Evolutionary conservation across 331 rosid species (phyloP), one percentile per base, ranked within the genome.

Genomic region (Rhamnella rubrinervis): DNA sequence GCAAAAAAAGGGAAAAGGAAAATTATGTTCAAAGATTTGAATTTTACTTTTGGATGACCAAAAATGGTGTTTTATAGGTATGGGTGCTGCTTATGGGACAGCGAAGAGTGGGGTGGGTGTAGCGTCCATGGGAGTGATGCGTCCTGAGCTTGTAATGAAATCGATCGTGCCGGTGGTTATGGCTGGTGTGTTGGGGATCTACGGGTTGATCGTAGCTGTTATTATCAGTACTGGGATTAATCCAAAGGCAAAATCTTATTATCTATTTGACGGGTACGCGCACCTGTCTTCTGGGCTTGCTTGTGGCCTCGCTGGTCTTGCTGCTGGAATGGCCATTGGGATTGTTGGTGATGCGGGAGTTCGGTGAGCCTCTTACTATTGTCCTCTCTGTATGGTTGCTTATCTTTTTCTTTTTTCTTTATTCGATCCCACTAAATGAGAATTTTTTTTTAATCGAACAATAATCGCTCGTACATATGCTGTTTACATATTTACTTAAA

Each of bases 271-370:
- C 75, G 96, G 96, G 1, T 83, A 89, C 23, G 96, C 96, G 0
- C 90, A 89, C 70, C 77, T 89, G 68, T 86, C 96, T 21, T 89
- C 92, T 78, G 92, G 90, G 9, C 96, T 89, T 61, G 78, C 92
- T 37, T 85, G 92, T 76, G 96, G 96, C 39, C 96, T 86, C 37
- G 96, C 92, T 65, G 96, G 92, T 16, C 92, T 89, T 41, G 85
- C 90, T 3, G 92, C 92, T 26, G 90, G 96, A 8, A 86, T 89
- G 96, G 92, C 92, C 8, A 88, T 86, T 26, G 96, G 96, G 70
- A 84, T 88, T 63, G 96, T 88, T 66, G 96, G 96, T 55, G 96
- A 86, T 66, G 92, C 96, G 35, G 90, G 96, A 59, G 96, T 89
- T 55, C 69, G 92, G 89, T 88, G 67, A 64, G 57, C 11, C 31